A percentile compares a stretch with the other conserved stretches of the same genome.
Conservation (phyloP, 2,329 filamentous ascomycete genomes). For the Cylindrodendrum hubeiense region DNA sequence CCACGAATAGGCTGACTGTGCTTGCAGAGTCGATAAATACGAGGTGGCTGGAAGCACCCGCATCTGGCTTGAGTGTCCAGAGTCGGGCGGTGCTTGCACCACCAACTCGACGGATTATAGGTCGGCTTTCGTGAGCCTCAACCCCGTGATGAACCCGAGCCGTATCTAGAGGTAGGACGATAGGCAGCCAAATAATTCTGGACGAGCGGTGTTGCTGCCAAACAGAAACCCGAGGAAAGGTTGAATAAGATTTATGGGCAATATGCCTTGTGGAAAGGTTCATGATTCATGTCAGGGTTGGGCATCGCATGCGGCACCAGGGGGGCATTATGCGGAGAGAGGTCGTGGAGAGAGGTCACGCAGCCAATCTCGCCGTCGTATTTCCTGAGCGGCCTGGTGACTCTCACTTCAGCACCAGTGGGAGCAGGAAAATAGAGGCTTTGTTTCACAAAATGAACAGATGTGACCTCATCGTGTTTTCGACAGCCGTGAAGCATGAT, state of each 20-base stretch:
- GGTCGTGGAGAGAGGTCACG: background rate
- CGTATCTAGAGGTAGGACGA: background rate
- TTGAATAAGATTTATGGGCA: background rate
- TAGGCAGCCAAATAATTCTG: background rate
- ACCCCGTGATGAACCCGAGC: conserved; percentile 38
- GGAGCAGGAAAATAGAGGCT: background rate
- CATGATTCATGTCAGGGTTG: background rate
- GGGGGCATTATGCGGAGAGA: background rate
- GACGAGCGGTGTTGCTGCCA: background rate
- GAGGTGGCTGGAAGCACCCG: conserved; percentile 48
- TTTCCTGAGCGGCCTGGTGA: background rate
- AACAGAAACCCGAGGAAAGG: background rate
- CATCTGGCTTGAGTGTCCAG: conserved; percentile 36
- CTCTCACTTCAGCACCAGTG: background rate
- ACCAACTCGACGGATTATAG: conserved; percentile 48
- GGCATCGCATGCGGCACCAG: background rate
- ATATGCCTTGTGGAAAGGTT: background rate
- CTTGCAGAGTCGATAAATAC: conserved; percentile 42
- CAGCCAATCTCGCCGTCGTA: background rate
- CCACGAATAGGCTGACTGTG: conserved; percentile 8
- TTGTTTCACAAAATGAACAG: background rate
- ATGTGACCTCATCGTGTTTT: conserved; percentile 1
- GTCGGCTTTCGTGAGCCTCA: conserved; percentile 47
- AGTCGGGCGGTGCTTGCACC: conserved; percentile 36
- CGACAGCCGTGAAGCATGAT: background rate